Evolutionary conservation across 306 rosid species (phyloP).

Genomic region (Corylus americana): DNA sequence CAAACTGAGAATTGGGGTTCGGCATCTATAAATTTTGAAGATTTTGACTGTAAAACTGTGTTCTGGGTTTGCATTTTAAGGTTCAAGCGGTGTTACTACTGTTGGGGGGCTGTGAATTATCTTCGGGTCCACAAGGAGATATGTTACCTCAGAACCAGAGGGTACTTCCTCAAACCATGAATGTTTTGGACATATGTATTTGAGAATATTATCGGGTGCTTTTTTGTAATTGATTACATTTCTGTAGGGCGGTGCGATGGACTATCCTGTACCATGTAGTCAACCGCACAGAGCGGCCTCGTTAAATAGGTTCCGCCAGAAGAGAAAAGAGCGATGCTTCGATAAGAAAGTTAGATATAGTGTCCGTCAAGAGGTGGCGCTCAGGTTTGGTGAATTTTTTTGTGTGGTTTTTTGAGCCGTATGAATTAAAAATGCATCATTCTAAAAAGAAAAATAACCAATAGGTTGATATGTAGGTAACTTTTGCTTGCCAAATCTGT

Average conservation of each 20-base stretch:
- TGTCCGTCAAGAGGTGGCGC: slow-evolving; percentile 99
- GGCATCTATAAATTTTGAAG: background rate
- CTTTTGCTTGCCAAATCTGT: background rate
- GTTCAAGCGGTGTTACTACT: slow-evolving; percentile 84
- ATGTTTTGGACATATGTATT: background rate
- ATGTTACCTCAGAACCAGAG: slow-evolving; percentile 51
- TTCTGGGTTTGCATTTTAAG: slow-evolving; percentile 38
- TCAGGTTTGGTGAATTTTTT: slow-evolving; percentile 55
- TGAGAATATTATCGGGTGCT: background rate
- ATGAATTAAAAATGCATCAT: background rate
- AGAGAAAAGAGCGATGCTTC: slow-evolving; percentile 87
- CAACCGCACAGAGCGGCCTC: slow-evolving; percentile 89
- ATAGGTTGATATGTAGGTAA: background rate
- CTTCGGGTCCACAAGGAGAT: slow-evolving; percentile 55
- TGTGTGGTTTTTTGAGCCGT: background rate
- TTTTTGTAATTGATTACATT: slow-evolving; percentile 17
- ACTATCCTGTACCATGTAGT: slow-evolving; percentile 60
- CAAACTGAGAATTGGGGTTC: background rate
- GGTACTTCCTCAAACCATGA: slow-evolving; percentile 43
- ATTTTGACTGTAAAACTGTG: slow-evolving; percentile 2
- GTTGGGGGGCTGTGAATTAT: slow-evolving; percentile 76
- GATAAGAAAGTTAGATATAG: slow-evolving; percentile 94
- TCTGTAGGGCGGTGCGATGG: slow-evolving; percentile 50
- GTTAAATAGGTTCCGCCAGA: slow-evolving; percentile 80
- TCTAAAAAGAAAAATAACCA: background rate